Conservation (phyloP, 768 basidiomycete species). For the Daedaleopsis sinensis region DNA sequence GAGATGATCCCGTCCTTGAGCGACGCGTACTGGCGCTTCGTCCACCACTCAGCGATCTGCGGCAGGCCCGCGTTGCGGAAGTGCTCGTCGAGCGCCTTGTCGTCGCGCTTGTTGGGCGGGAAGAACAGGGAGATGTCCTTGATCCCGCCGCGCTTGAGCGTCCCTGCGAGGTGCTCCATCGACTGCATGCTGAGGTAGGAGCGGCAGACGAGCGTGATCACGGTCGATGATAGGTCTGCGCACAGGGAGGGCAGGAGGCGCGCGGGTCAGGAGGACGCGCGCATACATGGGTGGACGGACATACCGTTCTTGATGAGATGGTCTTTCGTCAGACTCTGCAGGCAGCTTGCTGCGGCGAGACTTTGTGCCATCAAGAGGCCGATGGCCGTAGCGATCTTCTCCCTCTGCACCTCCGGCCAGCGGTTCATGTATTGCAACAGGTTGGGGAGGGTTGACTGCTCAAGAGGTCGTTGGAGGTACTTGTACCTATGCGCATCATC, state of each 20-base stretch:
- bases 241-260: neutral
- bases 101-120: conserved; percentile 79
- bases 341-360: conserved; percentile 73
- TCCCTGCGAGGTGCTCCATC: conserved; percentile 84
- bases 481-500: conserved; percentile 71
- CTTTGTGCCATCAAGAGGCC: conserved; percentile 87
- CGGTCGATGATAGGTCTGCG: conserved; percentile 74
- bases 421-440: conserved; percentile 89
- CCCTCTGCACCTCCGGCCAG: conserved; percentile 75
- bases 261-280: neutral
- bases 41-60: conserved; percentile 92
- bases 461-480: conserved; percentile 97
- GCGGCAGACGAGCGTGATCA: conserved; percentile 79
- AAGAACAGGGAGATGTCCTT: conserved; percentile 88
- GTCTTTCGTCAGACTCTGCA: conserved; percentile 87
- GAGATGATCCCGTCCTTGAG: conserved; percentile 77
- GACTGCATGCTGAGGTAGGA: conserved; percentile 80
- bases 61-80: conserved; percentile 81
- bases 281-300: conserved; percentile 9
- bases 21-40: conserved; percentile 83
- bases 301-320: conserved; percentile 94
- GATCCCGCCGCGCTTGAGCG: conserved; percentile 84
- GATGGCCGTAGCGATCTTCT: conserved; percentile 81
- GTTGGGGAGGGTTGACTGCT: conserved; percentile 78
- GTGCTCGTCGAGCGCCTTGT: conserved; percentile 77